Percentiles rank a stretch among this genome's conserved stretches.
These are phyloP conservation scores for Neoconidiobolus thromboides DNA, from an alignment of 371 early-diverging fungal species.

Conservation along the genomic window DNA sequence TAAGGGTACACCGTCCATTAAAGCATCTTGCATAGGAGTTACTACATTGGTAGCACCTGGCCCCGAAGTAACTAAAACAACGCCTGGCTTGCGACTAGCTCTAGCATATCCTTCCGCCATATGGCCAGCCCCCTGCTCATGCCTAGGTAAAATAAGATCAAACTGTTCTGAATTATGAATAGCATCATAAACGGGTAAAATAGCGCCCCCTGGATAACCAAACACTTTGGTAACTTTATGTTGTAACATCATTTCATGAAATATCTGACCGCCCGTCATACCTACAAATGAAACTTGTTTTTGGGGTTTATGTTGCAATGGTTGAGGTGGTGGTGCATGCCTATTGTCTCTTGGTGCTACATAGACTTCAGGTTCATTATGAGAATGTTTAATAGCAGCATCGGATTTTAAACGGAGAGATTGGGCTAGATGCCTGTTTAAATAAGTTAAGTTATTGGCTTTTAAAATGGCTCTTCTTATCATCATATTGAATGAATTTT, in stretches of 20 bases:
- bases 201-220: slow-evolving; percentile 95
- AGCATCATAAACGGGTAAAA: slow-evolving; percentile 92
- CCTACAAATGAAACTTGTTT: slow-evolving; percentile 39
- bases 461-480: no score
- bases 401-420: no score
- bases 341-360: no score
- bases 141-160: slow-evolving; percentile 83
- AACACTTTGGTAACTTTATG: slow-evolving; percentile 83
- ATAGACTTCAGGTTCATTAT: no score
- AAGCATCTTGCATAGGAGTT: slow-evolving; percentile 93
- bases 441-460: no score
- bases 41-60: slow-evolving; percentile 97
- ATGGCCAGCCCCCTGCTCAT: slow-evolving; percentile 96
- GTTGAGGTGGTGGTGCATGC: no score
- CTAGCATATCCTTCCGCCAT: slow-evolving; percentile 96
- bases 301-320: no score
- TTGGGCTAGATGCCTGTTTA: no score
- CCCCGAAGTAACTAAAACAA: slow-evolving; percentile 88
- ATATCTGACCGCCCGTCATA: slow-evolving; percentile 93
- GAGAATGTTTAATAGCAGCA: no score
- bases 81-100: slow-evolving; percentile 84
- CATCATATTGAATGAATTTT: no score
- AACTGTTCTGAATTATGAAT: slow-evolving; percentile 89
- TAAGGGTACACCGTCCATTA: slow-evolving; percentile 85
- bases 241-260: slow-evolving; percentile 93